These are phyloP conservation scores for Brasenia schreberi DNA, from an alignment of 164 flowering plant genomes.

Conservation along the genomic window DNA sequence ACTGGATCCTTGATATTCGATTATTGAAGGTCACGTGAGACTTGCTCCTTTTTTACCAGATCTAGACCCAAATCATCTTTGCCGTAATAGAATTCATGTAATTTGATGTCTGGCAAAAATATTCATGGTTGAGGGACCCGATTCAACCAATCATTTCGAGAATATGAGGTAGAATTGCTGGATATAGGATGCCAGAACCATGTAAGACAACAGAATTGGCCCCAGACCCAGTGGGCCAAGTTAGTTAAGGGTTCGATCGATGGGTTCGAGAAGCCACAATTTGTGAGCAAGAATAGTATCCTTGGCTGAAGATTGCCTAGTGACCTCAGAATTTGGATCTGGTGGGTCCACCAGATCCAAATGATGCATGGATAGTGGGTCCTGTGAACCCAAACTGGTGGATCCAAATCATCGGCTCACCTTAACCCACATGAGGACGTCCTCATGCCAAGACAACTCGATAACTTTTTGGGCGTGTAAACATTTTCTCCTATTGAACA, in stretches of 20 bases:
- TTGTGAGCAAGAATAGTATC: neutral
- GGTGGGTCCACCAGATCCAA: neutral
- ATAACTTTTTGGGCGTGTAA: neutral
- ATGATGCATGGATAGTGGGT: no score
- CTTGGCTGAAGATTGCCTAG: neutral
- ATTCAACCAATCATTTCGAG: no score
- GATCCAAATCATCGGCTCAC: neutral
- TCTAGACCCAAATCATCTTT: no score
- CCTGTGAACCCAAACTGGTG: neutral
- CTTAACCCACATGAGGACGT: neutral
- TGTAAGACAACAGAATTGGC: neutral
- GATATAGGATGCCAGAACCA: no score
- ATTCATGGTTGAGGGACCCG: no score
- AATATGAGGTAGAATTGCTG: no score
- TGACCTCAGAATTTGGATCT: neutral
- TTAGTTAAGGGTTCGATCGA: neutral
- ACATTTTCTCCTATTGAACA: neutral
- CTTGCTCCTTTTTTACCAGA: no score
- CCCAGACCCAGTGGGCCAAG: neutral
- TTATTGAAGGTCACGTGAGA: no score
- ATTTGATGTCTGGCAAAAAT: no score
- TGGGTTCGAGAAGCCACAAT: neutral
- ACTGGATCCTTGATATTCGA: no score
- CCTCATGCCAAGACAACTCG: neutral
- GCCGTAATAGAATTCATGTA: no score